phyloP scores from a whole-genome alignment of 331 rosid genomes.

The Quercus phellos region DNA sequence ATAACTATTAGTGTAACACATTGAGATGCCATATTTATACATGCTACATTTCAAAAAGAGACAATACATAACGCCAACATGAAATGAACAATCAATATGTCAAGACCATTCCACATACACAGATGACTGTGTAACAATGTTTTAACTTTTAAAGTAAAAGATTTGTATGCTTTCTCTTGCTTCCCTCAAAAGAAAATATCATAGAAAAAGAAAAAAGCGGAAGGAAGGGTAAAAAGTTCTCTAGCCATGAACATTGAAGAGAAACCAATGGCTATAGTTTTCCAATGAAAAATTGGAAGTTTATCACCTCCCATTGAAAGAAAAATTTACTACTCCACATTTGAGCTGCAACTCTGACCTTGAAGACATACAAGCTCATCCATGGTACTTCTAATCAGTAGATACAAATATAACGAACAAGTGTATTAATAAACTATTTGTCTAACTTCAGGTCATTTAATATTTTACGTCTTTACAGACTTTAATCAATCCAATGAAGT shows the following conservation, averaged over 20 bases:
- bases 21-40: not conserved
- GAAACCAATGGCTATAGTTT: not conserved
- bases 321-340: not conserved
- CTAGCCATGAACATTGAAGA: not conserved
- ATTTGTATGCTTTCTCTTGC: not conserved
- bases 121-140: not conserved
- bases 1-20: not conserved
- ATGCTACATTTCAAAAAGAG: not conserved
- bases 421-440: not conserved
- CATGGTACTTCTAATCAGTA: not conserved
- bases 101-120: not conserved
- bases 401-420: not conserved
- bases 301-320: not conserved
- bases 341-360: not conserved
- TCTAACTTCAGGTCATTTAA: not conserved
- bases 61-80: too few relatives aligned
- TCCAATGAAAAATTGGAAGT: not conserved
- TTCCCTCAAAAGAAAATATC: not conserved
- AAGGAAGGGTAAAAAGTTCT: not conserved
- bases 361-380: not conserved
- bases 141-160: not conserved
- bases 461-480: not conserved
- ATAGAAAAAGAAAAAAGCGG: not conserved
- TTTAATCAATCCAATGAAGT: not conserved
- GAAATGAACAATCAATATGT: not conserved